Evolutionary conservation across 176 grass and related monocot species (phyloP), one percentile per base, ranked within the genome.

Genomic region (Saccharum officinarum): DNA sequence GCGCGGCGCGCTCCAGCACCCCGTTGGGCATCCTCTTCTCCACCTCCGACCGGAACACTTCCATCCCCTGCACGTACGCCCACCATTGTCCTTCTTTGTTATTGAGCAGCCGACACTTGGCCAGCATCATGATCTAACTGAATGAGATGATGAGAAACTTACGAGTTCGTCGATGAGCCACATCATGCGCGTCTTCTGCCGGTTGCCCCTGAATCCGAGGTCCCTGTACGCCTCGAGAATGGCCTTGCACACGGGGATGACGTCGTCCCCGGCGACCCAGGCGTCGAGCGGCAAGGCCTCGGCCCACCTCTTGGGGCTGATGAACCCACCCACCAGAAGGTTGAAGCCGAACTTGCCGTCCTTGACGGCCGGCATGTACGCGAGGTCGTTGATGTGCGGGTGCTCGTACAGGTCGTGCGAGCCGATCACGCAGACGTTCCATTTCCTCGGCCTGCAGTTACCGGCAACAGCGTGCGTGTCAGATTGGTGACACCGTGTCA

Each of bases 81-180:
- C 15, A 7, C 55, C 22, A 23, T 60, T 22, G 55, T 22, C n/a
- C 54, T 9, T 17, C 15, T 17, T 50, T 45, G 44, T 13, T 45
- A 45, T 40, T 40, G 39, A 9, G 2, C 47, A 49, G 47, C 47
- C 33, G 0, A 37, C 10, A 69, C 4, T 8, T 38, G 6, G 18
- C 18, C 11, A 18, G 18, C 8, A 39, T 40, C 1, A 39, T 39
- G 6, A 39, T 39, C 38, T 39, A 55, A 55, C 18, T 20, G 17
- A 46, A 46, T 46, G 3, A 46, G 41, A 45, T 45, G 34, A 34
- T 2, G 33, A 34, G 44, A 46, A 22, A 72, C 93, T 89, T 77
- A 98, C 91, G 45, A 98, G 93, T 65, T 98, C 93, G 37, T 98
- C 97, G 63, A 98, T 98, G 78, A 98, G 90, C 97, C 97, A 98